Evolutionary conservation across 2,329 filamentous ascomycete species (phyloP).

Genomic region (Xylariaceae sp.): DNA sequence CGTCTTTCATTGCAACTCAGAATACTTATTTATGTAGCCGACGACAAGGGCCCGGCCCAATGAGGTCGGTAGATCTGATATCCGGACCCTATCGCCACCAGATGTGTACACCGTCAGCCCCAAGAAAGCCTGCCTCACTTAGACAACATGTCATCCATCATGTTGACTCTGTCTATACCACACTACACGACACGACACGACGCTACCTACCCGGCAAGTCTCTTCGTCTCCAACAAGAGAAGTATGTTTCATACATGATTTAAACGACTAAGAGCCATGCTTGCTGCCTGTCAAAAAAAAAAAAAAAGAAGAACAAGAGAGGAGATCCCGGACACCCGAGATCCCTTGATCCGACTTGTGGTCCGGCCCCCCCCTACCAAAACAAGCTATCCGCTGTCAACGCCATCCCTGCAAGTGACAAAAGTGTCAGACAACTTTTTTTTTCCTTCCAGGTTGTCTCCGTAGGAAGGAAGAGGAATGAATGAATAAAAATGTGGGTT

Average conservation of each 20-base stretch:
- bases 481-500: neutral
- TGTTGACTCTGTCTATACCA: neutral
- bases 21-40: neutral
- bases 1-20: neutral
- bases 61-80: neutral
- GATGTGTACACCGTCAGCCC: neutral
- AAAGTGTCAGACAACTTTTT: neutral
- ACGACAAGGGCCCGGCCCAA: neutral
- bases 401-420: conserved; percentile 15
- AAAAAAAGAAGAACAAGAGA: too few relatives aligned
- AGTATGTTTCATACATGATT: conserved; percentile 6
- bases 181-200: neutral
- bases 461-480: too few relatives aligned
- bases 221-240: neutral
- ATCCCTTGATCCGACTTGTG: conserved; percentile 24
- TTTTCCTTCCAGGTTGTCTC: neutral
- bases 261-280: conserved; percentile 10
- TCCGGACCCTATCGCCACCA: neutral
- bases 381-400: conserved; percentile 23
- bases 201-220: too few relatives aligned
- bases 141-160: neutral
- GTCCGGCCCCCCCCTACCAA: conserved; percentile 24
- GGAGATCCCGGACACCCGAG: conserved; percentile 1
- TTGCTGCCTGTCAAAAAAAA: conserved; percentile 19
- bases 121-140: neutral